Base-by-base conservation (phyloP, 441 rosid species). In the Isatis lusitanica region DNA sequence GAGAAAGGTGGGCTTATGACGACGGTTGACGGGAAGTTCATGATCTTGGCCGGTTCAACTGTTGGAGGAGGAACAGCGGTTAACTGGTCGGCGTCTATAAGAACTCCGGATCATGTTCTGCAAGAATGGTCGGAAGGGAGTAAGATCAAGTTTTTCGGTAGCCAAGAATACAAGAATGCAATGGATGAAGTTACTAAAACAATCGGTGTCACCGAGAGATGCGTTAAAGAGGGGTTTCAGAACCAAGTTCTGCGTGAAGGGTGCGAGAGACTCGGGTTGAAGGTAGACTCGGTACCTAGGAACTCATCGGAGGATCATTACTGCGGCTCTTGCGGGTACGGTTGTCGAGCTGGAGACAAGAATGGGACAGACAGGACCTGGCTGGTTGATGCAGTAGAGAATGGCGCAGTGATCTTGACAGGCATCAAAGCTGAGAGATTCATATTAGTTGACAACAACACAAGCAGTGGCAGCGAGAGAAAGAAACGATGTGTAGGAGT, bases 1-100 rank as follows among this genome's bases (percentile, higher is more conserved):
- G 92, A 90, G 68, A 53, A 78, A 3, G 81, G 87, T 0, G 96
- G 89, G 18, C 11, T 84, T 15, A 6, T 85, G 7, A 66, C 91
- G 0, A 82, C 91, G 0, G 31, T 70, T 10, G 82, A 87, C 7
- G 94, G 88, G 42, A 79, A 79, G 40, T 21, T 69, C 51, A 79
- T 76, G 87, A 15, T 92, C 60, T 46, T 86, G 28, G 92, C 96
- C 0, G 97, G 96, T n/a, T 85, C 94, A 10, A 84, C 91, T 0
- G 91, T 92, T 2, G 97, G 97, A 9, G 97, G 97, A 48, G 97
- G 97, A 43, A 80, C 94, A 1, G 86, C 91, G 10, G 61, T 90
- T 35, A 92, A 92, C 78, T 92, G 97, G 97, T 84, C 92, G 0
- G 97, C 97, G 3, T 85, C 89, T 44, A 79, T 90, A 47, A 84